Evolutionary conservation across 129 eudicot genomes (phyloP).

Genomic region (Escallonia rubra): DNA sequence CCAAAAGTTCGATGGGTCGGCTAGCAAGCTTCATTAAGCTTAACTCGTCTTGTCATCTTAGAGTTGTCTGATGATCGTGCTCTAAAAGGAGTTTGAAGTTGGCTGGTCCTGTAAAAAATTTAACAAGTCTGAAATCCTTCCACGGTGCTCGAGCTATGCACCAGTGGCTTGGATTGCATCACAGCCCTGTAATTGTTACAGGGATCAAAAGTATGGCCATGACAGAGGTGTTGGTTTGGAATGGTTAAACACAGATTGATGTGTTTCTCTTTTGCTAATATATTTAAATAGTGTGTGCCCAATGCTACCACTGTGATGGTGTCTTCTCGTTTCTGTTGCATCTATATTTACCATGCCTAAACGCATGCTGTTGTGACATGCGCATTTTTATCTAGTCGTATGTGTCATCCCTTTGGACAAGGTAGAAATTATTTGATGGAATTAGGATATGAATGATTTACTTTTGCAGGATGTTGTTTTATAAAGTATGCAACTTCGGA

Average conservation of each 20-base stretch:
- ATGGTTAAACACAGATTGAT: neutral
- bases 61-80: too few species aligned
- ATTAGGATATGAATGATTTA: conserved; percentile 43
- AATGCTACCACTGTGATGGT: neutral
- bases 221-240: conserved; percentile 1
- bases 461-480: conserved; percentile 98
- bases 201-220: neutral
- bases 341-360: neutral
- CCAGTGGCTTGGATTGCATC: too few species aligned
- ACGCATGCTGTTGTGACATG: neutral
- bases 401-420: neutral
- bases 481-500: conserved; percentile 86
- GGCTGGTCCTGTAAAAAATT: too few species aligned
- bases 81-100: too few species aligned
- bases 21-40: too few species aligned
- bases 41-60: too few species aligned
- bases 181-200: too few species aligned
- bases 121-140: too few species aligned
- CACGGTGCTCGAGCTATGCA: too few species aligned
- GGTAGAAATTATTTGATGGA: conserved; percentile 17
- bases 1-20: too few species aligned
- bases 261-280: neutral
- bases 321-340: conserved; percentile 3
- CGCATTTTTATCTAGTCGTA: neutral
- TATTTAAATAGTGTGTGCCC: neutral